phyloP scores from a whole-genome alignment of 1,139 yeast genomes.

The Saccharomyces hybrid region DNA sequence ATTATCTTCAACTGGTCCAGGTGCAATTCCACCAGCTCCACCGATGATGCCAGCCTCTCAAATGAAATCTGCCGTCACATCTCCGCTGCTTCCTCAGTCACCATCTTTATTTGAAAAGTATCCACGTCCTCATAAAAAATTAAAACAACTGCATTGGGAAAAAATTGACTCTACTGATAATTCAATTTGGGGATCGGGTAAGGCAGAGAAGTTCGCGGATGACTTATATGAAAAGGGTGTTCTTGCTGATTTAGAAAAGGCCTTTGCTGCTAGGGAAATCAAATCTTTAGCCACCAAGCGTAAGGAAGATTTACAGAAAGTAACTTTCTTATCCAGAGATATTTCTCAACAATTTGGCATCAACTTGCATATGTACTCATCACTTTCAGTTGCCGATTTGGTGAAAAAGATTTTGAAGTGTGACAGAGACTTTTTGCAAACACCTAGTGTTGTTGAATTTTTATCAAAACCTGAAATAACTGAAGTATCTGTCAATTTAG shows the following conservation, averaged over 20 bases:
- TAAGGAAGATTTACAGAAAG: slow-evolving; percentile 42
- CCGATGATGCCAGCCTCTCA: slow-evolving; percentile 29
- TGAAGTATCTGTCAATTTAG: slow-evolving; percentile 56
- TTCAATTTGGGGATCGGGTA: slow-evolving; percentile 57
- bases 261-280: slow-evolving; percentile 75
- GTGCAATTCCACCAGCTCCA: slow-evolving; percentile 37
- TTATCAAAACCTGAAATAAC: slow-evolving; percentile 60
- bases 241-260: slow-evolving; percentile 65
- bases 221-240: slow-evolving; percentile 61
- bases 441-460: slow-evolving; percentile 62
- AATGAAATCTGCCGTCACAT: slow-evolving; percentile 27
- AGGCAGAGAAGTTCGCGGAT: slow-evolving; percentile 46
- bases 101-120: slow-evolving; percentile 48
- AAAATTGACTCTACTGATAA: slow-evolving; percentile 56
- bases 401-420: slow-evolving; percentile 54
- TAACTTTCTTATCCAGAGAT: slow-evolving; percentile 60
- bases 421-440: slow-evolving; percentile 48
- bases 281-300: slow-evolving; percentile 41
- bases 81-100: slow-evolving; percentile 35
- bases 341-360: slow-evolving; percentile 74
- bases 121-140: slow-evolving; percentile 70
- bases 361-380: slow-evolving; percentile 56
- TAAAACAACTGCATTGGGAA: slow-evolving; percentile 82
- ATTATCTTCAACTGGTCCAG: slow-evolving; percentile 38
- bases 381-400: slow-evolving; percentile 48